Percentiles rank a stretch among this genome's conserved stretches.
Evolutionary conservation across 164 flowering plant genomes (phyloP).

Genomic region (Sedum album): DNA sequence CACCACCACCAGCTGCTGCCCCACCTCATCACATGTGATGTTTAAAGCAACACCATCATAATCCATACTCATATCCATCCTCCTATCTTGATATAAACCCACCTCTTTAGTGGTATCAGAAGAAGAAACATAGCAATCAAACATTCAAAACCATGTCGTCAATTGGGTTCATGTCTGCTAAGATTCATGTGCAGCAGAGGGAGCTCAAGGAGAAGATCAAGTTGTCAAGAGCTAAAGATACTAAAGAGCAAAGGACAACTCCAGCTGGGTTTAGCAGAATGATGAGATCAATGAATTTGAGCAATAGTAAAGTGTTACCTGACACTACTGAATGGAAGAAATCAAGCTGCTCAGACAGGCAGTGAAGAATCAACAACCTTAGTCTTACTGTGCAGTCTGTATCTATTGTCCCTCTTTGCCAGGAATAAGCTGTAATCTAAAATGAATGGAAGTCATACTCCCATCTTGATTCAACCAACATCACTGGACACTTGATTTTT

Average conservation of each 20-base stretch:
- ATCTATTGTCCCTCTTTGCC: too few relatives aligned
- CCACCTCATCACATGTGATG: constrained; percentile 3
- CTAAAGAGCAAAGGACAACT: not conserved
- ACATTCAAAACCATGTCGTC: not conserved
- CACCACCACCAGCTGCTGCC: not conserved
- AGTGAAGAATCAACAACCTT: too few relatives aligned
- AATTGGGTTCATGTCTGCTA: not conserved
- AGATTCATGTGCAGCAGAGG: not conserved
- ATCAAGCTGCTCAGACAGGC: too few relatives aligned
- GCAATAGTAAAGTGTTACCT: not conserved
- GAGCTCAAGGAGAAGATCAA: constrained; percentile 2
- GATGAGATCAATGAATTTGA: not conserved
- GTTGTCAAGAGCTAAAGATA: not conserved
- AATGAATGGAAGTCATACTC: too few relatives aligned
- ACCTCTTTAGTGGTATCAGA: not conserved
- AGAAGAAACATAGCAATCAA: not conserved
- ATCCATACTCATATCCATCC: not conserved
- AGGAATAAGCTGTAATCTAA: too few relatives aligned
- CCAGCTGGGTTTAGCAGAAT: not conserved
- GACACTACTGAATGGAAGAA: not conserved
- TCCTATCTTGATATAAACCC: not conserved
- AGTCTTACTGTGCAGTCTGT: too few relatives aligned
- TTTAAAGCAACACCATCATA: not conserved
- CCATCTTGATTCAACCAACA: too few relatives aligned
- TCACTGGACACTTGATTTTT: too few relatives aligned